Evolutionary conservation across 306 rosid genomes (phyloP).

Genomic region (Malus domestica): ASM211411v1 NC_041804.1:1384501-1385000

Average conservation of each 20-base stretch:
- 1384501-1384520: conserved; percentile 67
- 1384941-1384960: no score
- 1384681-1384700: conserved; percentile 59
- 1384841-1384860: background rate
- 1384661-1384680: conserved; percentile 66
- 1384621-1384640: conserved; percentile 68
- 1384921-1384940: no score
- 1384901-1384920: background rate
- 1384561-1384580: conserved; percentile 33
- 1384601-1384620: conserved; percentile 38
- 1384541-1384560: conserved; percentile 69
- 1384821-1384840: background rate
- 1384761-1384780: background rate
- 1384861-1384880: background rate
- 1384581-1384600: conserved; percentile 40
- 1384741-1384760: background rate
- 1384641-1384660: conserved; percentile 61
- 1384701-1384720: background rate
- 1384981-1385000: no score
- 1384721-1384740: background rate
- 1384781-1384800: background rate
- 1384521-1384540: conserved; percentile 75
- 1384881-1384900: background rate
- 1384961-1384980: no score
- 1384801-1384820: background rate